These are phyloP conservation scores for Angophora floribunda DNA, from an alignment of 345 rosid species.

Conservation along the genomic window DNA sequence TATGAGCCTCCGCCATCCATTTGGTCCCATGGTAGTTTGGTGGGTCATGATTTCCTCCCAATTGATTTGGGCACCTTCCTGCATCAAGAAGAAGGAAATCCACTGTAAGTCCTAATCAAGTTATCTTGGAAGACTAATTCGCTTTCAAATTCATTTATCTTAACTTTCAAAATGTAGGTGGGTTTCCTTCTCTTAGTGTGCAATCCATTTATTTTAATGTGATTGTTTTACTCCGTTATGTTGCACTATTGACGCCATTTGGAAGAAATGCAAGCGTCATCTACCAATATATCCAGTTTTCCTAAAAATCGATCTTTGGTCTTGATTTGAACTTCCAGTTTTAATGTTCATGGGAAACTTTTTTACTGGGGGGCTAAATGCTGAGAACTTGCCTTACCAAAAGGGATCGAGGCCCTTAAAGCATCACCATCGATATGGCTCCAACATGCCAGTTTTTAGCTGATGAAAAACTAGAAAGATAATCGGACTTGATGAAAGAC, in stretches of 20 bases:
- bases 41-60: slow-evolving; percentile 11
- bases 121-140: background rate
- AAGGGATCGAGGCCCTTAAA: too few species aligned
- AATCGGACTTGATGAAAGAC: too few species aligned
- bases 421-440: too few species aligned
- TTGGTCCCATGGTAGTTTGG: slow-evolving; percentile 38
- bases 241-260: too few species aligned
- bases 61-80: background rate
- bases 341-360: too few species aligned
- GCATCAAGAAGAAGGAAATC: background rate
- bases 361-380: too few species aligned
- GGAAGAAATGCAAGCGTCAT: background rate
- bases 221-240: background rate
- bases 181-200: background rate
- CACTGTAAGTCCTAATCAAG: background rate
- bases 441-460: too few species aligned
- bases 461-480: too few species aligned
- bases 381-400: too few species aligned
- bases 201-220: background rate
- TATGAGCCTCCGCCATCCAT: slow-evolving; percentile 32
- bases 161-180: background rate
- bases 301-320: too few species aligned
- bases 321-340: too few species aligned
- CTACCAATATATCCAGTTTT: slow-evolving; percentile 19
- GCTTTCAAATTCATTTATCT: background rate